Base-by-base conservation (phyloP, 1,284 basidiomycete genomes). In the Apiotrichum montevideense region DNA sequence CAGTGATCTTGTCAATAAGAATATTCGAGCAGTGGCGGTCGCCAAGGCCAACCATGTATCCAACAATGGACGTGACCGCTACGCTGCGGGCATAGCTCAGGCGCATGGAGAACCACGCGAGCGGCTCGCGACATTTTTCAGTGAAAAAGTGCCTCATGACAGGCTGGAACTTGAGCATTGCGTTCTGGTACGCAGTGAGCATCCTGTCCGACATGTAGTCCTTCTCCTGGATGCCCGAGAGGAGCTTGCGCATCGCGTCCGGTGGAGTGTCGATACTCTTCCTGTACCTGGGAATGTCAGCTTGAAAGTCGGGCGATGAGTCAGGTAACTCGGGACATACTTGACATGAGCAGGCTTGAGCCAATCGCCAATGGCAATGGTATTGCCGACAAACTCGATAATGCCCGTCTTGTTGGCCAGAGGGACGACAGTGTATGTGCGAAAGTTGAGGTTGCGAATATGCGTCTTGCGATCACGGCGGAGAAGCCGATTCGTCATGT, bases 61-160 rank as follows among this genome's bases (percentile, higher is more conserved):
- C 96, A 10, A 97, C 89, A 60, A 98, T 96, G 10, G 91, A 95
- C 6, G 86, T 92, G 0, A 90, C 90, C 4, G 95, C 94, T 8
- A 94, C 88, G 68, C 90, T 94, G 39, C 96, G 84, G 1, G 87
- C 85, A 73, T 98, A 98, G 65, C 85, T 87, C 13, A 98, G 78
- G 29, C 93, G 84, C 85, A 88, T 94, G n/a, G 85, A 82, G 69
- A 94, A 97, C 95, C 95, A 98, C 0, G 85, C 81, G 66, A 88
- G 85, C 3, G 95, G 95, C 1, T 83, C 83, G 67, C 88, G 92
- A 74, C 92, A 87, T 58, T 83, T 83, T 66, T 98, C 90, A 14
- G 87, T 89, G 77, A 98, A 98, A 74, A 87, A 95, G 73, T 96
- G 90, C 13, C 95, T 84, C 85, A 98, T 87, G 42, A 95, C 89